Conservation (phyloP, 2,329 filamentous ascomycete species). For the Stagonosporopsis vannaccii region DNA sequence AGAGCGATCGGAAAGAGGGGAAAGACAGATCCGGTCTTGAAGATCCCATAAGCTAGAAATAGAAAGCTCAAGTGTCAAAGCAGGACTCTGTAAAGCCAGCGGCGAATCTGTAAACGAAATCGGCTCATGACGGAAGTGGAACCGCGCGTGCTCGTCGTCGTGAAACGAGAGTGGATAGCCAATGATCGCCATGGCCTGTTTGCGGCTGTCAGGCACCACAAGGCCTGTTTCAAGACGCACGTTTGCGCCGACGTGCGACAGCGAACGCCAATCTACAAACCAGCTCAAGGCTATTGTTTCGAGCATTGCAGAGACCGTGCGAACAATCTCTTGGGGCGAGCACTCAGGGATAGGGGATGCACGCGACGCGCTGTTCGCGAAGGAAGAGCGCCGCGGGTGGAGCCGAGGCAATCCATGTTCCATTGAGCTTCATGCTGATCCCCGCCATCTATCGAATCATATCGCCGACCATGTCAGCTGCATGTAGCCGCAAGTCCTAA, state of each 20-base stretch:
- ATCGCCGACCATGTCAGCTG: conserved; percentile 11
- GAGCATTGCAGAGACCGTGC: background rate
- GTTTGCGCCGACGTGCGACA: conserved; percentile 21
- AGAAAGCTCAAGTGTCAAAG: conserved; percentile 17
- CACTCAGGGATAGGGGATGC: background rate
- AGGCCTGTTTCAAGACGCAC: conserved; percentile 23
- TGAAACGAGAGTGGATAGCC: conserved; percentile 23
- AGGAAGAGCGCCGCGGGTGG: conserved; percentile 1
- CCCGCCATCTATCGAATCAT: conserved; percentile 11
- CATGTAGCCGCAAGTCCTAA: conserved; percentile 8
- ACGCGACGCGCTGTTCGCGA: conserved; percentile 16
- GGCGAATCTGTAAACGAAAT: conserved; percentile 18
- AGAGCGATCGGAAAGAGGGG: conserved; percentile 27
- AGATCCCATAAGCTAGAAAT: conserved; percentile 27
- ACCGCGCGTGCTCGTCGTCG: conserved; percentile 27
- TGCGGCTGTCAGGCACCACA: conserved; percentile 21
- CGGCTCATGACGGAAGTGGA: conserved; percentile 26
- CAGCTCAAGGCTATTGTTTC: conserved; percentile 17
- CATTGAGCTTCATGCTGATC: conserved; percentile 14
- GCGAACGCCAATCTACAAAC: conserved; percentile 4
- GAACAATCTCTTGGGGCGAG: background rate
- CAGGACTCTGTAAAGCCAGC: conserved; percentile 7
- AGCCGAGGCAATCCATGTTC: conserved; percentile 28
- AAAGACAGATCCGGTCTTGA: conserved; percentile 20
- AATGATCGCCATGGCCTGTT: conserved; percentile 21